Conservation (phyloP, 2,329 filamentous ascomycete species). For the Pseudogymnoascus sp. region DNA sequence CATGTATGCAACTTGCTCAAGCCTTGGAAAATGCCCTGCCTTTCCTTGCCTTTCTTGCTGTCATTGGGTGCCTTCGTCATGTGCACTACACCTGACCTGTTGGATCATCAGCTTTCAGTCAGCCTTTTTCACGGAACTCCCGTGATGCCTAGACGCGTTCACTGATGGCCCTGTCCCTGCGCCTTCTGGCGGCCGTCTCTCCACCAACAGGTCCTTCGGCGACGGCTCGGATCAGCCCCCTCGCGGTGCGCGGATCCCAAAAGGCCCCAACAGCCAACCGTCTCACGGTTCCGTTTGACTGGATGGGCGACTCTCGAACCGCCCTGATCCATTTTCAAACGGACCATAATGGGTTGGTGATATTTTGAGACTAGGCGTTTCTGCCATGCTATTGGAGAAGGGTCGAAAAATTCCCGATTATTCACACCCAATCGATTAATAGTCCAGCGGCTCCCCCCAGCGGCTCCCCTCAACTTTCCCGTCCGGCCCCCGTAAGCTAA, state of each 20-base stretch:
- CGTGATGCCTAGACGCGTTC: conserved; percentile 8
- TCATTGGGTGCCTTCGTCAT: conserved; percentile 8
- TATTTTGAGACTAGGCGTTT: conserved; percentile 1
- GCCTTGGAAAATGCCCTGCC: neutral
- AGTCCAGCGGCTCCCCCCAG: neutral
- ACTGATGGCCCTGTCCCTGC: neutral
- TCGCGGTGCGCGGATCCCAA: neutral
- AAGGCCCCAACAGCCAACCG: neutral
- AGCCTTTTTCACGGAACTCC: conserved; percentile 5
- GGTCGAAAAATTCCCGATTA: neutral
- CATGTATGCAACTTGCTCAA: neutral
- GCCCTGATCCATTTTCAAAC: neutral
- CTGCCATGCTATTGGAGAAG: neutral
- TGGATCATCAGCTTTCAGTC: conserved; percentile 6
- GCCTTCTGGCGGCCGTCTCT: neutral
- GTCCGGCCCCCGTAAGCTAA: neutral
- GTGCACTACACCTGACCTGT: neutral
- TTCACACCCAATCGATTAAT: conserved; percentile 4
- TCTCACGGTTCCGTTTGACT: conserved; percentile 1
- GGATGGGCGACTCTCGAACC: conserved; percentile 4
- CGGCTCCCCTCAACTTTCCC: conserved; percentile 4
- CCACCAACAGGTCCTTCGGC: neutral
- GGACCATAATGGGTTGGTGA: neutral
- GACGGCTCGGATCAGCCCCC: conserved; percentile 4
- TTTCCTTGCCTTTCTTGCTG: neutral